Base-by-base conservation (phyloP, 805 yeast species). In the Barnettozyma sp. region DNA sequence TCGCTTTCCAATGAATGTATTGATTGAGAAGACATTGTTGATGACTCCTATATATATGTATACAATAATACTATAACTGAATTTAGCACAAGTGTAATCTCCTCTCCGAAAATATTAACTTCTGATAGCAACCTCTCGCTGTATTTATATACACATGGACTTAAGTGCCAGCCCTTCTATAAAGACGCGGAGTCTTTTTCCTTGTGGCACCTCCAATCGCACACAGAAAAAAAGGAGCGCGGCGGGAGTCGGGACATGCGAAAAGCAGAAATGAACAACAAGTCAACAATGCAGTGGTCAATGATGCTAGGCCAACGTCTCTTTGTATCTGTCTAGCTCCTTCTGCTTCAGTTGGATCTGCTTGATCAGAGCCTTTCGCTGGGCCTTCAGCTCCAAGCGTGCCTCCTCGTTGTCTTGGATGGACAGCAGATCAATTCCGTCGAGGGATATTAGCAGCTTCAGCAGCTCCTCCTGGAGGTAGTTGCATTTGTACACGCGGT, bases 391-490 rank as follows among this genome's bases (percentile, higher is more conserved):
- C 48, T 68, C 70, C 10, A 42, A 35, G 32, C 71, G 71, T 8
- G 60, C 65, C 8, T 62, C 63, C 15, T 43, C 54, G n/a, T 62
- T 63, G 5, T 56, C 22, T 22, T 44, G 47, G 5, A 48, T 38
- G 10, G 37, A 22, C 27, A 43, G 37, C 11, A 62, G 46, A 41
- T 78, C 82, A 23, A 83, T 64, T 3, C 72, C 77, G 48, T 83
- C 94, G 36, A 83, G 61, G 42, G 68, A 73, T 66, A 82, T 68
- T 45, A 82, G 56, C 43, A 78, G 66, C 52, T 81, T 80, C 54
- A 82, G 62, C 28, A 82, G 58, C 67, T 71, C 70, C 55, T 82
- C 94, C 48, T 77, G 80, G 54, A 50, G 41, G 12, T 66, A 82
- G 35, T 71, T 68, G 46, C 65, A 68, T 49, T 71, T 70, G 54